Conservation (phyloP, 495 filamentous ascomycete species). For the Aspergillus avenaceus region DNA sequence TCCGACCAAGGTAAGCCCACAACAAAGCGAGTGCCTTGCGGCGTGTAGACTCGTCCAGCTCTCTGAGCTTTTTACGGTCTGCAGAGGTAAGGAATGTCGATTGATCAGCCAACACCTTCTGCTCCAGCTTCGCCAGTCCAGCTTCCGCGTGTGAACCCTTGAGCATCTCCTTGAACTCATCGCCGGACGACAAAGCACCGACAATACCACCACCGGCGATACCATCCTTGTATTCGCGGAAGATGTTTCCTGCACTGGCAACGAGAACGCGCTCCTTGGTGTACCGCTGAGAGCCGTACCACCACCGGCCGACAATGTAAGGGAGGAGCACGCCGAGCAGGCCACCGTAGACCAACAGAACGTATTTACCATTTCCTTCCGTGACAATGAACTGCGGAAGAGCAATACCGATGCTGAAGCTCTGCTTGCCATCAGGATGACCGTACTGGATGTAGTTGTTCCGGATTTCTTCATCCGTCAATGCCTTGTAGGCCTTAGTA, state of each 20-base stretch:
- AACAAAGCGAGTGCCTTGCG: slow-evolving; percentile 85
- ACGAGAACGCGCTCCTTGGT: slow-evolving; percentile 90
- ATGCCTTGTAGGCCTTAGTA: slow-evolving; percentile 93
- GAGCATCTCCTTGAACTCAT: slow-evolving; percentile 72
- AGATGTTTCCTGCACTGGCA: slow-evolving; percentile 87
- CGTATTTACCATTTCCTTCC: slow-evolving; percentile 93
- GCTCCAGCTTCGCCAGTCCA: slow-evolving; percentile 76
- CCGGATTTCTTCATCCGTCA: slow-evolving; percentile 94
- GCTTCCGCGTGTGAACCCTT: slow-evolving; percentile 69
- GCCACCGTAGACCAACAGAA: slow-evolving; percentile 80
- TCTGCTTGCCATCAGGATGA: slow-evolving; percentile 96
- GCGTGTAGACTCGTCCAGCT: slow-evolving; percentile 67
- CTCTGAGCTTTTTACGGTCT: slow-evolving; percentile 62
- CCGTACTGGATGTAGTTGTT: slow-evolving; percentile 96
- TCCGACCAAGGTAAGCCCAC: slow-evolving; percentile 89
- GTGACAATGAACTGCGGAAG: slow-evolving; percentile 89
- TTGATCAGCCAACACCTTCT: slow-evolving; percentile 61
- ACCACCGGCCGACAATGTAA: slow-evolving; percentile 94
- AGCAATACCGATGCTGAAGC: slow-evolving; percentile 95
- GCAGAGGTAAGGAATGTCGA: slow-evolving; percentile 42
- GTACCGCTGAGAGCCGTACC: slow-evolving; percentile 90
- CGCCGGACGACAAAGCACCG: slow-evolving; percentile 72
- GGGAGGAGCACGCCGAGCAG: slow-evolving; percentile 86
- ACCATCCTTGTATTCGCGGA: slow-evolving; percentile 83
- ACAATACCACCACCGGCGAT: slow-evolving; percentile 77